phyloP scores from a whole-genome alignment of 495 filamentous ascomycete genomes.

The Paragyromitra xinjiangensis region DNA sequence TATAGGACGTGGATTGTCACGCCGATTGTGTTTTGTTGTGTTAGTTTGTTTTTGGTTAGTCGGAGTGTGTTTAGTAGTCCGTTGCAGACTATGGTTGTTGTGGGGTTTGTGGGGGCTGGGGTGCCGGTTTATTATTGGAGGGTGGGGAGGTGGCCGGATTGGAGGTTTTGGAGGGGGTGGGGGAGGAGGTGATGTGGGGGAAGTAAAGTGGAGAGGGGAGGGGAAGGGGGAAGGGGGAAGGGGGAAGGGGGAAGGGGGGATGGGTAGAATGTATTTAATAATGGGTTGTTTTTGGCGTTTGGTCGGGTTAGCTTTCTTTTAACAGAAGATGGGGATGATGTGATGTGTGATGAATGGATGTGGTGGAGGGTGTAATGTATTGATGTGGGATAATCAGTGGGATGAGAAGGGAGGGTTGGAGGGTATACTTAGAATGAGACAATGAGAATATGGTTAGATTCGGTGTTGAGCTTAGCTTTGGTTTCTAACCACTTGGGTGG shows the following conservation, averaged over 20 bases:
- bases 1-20: conserved; percentile 97
- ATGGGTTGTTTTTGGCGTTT: conserved; percentile 4
- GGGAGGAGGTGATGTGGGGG: neutral
- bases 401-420: neutral
- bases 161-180: neutral
- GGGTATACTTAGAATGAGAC: neutral
- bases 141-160: conserved; percentile 64
- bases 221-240: no score
- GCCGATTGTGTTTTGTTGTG: conserved; percentile 97
- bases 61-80: conserved; percentile 88
- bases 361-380: neutral
- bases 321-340: neutral
- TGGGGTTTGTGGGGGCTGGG: conserved; percentile 74
- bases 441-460: neutral
- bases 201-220: no score
- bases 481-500: no score
- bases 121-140: conserved; percentile 90
- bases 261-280: neutral
- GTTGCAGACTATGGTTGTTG: conserved; percentile 86
- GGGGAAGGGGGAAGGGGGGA: no score
- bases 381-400: neutral
- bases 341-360: neutral
- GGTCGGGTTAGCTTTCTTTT: neutral
- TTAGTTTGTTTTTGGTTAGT: conserved; percentile 88
- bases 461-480: neutral